Evolutionary conservation across 2,329 filamentous ascomycete species (phyloP).

Genomic region (Trichoderma lentiforme): DNA sequence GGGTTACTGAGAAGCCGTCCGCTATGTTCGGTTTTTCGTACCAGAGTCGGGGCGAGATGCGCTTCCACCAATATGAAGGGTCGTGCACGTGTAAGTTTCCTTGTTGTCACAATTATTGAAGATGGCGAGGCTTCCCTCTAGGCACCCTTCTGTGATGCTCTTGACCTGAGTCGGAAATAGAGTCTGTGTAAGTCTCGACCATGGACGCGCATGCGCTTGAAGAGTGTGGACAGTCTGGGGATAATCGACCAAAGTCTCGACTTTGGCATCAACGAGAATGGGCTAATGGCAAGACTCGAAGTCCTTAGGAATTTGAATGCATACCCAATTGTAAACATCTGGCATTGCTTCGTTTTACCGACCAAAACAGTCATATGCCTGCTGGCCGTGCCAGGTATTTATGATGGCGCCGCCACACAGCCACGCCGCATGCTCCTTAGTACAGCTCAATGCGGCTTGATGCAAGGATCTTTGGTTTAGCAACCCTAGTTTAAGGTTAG

Average conservation of each 20-base stretch:
- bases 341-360: not conserved
- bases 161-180: not conserved
- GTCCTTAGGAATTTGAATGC: not conserved
- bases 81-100: not conserved
- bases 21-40: not conserved
- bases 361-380: not conserved
- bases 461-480: not conserved
- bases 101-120: not conserved
- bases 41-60: not conserved
- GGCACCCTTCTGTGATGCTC: not conserved
- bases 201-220: not conserved
- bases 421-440: not conserved
- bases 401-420: not conserved
- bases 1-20: too few relatives aligned
- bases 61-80: not conserved
- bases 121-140: not conserved
- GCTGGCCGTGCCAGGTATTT: not conserved
- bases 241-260: not conserved
- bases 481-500: not conserved
- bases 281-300: not conserved
- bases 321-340: not conserved
- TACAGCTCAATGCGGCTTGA: not conserved
- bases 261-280: not conserved
- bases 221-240: not conserved
- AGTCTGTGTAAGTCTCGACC: not conserved